Base-by-base conservation (phyloP, 2,329 filamentous ascomycete genomes). In the Neurospora crassa region DNA sequence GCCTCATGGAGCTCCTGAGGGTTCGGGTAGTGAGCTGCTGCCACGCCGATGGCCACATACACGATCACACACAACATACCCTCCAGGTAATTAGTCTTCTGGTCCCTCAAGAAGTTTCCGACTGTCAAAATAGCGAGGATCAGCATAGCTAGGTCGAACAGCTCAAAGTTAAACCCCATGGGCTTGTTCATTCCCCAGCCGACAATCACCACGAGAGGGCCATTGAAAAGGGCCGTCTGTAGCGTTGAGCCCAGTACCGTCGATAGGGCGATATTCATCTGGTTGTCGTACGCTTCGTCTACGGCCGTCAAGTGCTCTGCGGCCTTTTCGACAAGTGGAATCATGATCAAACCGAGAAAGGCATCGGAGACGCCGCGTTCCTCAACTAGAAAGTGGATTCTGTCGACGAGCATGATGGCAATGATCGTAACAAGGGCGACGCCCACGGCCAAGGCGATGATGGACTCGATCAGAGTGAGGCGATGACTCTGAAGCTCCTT, bases 1-100 rank as follows among this genome's bases (percentile, higher is more conserved):
- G 29, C 42, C 29, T 63, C 69, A 34, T 67, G 20, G 20, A 29
- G 29, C n/a, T 72, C 74, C 4, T 72, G 69, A 14, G 81, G 80
- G 71, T 86, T 84, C 2, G 87, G 87, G 74, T 86, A 89, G 76
- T 85, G 88, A 73, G 81, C 87, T 1, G 87, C 86, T 1, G 86
- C 87, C 1, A 87, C 85, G 12, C 87, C 87, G 74, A 90, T 88
- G 40, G 86, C 85, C 67, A 89, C 77, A 75, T 90, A 90, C 5
- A 89, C 83, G 67, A 92, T 86, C 20, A 97, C 88, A 74, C 93
- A 92, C 20, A 97, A 85, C 34, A 89, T 87, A 2, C 94, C 94
- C 80, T 97, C 94, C 5, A 97, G 86, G 78, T 96, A 97, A 78
- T 97, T 96, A 73, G 90, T 93, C 84, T 96, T 95, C 75, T 92